phyloP scores from a whole-genome alignment of 2,329 filamentous ascomycete species.

The Rhytidhysteron rufulum region DNA sequence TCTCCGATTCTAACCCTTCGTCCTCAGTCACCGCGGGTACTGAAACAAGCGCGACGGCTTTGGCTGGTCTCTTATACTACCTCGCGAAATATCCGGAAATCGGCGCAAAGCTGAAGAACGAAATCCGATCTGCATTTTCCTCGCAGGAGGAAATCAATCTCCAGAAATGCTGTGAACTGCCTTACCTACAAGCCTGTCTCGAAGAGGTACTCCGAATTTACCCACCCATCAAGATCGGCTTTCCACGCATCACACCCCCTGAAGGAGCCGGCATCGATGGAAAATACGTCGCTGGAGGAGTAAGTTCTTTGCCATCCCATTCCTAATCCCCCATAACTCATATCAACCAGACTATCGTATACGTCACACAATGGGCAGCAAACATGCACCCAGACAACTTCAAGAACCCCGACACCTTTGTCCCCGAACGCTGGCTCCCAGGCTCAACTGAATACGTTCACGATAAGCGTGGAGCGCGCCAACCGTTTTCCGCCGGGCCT shows the following conservation, averaged over 20 bases:
- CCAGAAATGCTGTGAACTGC: slow-evolving; percentile 15
- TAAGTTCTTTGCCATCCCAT: too few relatives aligned
- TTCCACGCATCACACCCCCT: slow-evolving; percentile 31
- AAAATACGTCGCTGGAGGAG: background rate
- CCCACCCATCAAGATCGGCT: too few relatives aligned
- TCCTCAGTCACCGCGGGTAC: too few relatives aligned
- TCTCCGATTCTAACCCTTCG: too few relatives aligned
- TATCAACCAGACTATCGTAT: too few relatives aligned
- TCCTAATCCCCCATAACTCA: too few relatives aligned
- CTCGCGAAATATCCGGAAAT: slow-evolving; percentile 11
- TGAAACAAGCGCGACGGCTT: slow-evolving; percentile 19
- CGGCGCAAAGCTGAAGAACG: slow-evolving; percentile 7
- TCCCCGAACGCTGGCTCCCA: slow-evolving; percentile 35
- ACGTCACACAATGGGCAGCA: too few relatives aligned
- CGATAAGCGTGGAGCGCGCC: slow-evolving; percentile 22
- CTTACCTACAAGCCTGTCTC: slow-evolving; percentile 39
- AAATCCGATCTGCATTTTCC: slow-evolving; percentile 14
- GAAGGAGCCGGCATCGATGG: slow-evolving; percentile 14
- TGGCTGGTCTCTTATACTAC: slow-evolving; percentile 12
- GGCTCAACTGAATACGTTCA: slow-evolving; percentile 16
- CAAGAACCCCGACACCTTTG: slow-evolving; percentile 1
- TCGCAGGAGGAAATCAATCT: slow-evolving; percentile 13
- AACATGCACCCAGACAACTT: slow-evolving; percentile 1
- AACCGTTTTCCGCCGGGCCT: slow-evolving; percentile 32
- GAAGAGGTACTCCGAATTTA: slow-evolving; percentile 45